Evolutionary conservation across 352 stramenopile species (phyloP).

Genomic region (Pythium sukuiense): DNA sequence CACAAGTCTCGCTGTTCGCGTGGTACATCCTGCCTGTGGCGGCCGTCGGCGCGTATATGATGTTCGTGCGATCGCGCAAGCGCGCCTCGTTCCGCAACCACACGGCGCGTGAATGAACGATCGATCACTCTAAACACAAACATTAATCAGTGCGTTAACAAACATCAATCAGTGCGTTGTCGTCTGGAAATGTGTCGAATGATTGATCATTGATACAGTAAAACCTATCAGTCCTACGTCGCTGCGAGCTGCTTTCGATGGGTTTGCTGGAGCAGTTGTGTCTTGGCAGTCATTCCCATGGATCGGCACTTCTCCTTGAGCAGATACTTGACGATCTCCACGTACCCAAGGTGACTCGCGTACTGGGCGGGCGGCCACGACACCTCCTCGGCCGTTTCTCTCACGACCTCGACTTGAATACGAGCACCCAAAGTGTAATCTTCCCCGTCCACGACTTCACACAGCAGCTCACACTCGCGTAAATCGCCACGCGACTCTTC

Average conservation of each 20-base stretch:
- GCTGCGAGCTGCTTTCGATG: background rate
- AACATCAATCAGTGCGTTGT: background rate
- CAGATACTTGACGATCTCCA: background rate
- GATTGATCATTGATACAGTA: too few relatives aligned
- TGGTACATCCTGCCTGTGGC: conserved; percentile 79
- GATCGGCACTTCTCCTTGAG: background rate
- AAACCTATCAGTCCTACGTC: too few relatives aligned
- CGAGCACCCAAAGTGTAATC: background rate
- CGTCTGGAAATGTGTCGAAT: too few relatives aligned
- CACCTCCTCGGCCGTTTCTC: background rate
- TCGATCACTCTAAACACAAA: background rate
- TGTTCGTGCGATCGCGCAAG: conserved; percentile 45
- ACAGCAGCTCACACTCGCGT: background rate
- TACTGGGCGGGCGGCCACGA: background rate
- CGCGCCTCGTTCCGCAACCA: conserved; percentile 16
- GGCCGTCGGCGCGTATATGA: conserved; percentile 62
- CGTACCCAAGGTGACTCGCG: background rate
- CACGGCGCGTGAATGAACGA: conserved; percentile 10
- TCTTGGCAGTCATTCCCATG: background rate
- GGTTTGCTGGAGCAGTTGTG: background rate
- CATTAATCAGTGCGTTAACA: background rate
- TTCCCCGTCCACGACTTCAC: background rate
- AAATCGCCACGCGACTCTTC: background rate
- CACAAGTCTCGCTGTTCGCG: conserved; percentile 68
- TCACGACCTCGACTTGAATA: background rate